Evolutionary conservation across 169 alveolate species (phyloP).

Genomic region (Hepatocystis sp.): DNA sequence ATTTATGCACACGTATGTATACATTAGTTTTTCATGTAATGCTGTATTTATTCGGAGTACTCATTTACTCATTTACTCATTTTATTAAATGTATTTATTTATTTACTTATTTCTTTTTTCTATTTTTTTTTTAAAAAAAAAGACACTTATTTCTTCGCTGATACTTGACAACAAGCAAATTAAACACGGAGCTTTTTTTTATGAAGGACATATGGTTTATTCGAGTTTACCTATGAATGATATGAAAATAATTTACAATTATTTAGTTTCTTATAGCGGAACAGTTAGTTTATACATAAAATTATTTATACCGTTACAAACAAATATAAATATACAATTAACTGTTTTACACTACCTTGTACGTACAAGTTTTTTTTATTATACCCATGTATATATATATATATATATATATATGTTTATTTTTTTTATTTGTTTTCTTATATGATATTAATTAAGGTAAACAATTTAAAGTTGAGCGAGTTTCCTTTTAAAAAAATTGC

Average conservation of each 20-base stretch:
- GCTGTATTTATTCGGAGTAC: too few relatives aligned
- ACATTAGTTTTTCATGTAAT: too few relatives aligned
- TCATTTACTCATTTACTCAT: too few relatives aligned
- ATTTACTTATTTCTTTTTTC: neutral
- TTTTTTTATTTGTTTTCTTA: neutral
- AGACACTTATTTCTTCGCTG: slow-evolving; percentile 41
- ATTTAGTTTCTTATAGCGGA: slow-evolving; percentile 61
- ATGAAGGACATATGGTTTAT: slow-evolving; percentile 56
- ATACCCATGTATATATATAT: neutral
- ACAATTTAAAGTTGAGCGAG: slow-evolving; percentile 45
- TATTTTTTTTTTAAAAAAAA: slow-evolving; percentile 7
- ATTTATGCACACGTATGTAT: neutral
- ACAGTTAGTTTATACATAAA: slow-evolving; percentile 2
- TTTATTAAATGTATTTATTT: too few relatives aligned
- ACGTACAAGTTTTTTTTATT: neutral
- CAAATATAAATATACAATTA: neutral
- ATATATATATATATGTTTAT: neutral
- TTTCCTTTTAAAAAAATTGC: slow-evolving; percentile 63
- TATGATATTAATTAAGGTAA: slow-evolving; percentile 13
- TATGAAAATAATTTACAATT: slow-evolving; percentile 53
- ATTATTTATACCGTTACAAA: neutral
- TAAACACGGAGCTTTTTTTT: slow-evolving; percentile 37
- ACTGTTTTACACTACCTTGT: neutral
- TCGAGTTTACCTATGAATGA: slow-evolving; percentile 46
- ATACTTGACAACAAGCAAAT: slow-evolving; percentile 33